Percentiles rank a stretch among this genome's conserved stretches.
These are phyloP conservation scores for Metarhizium album DNA, from an alignment of 2,329 filamentous ascomycete species.

Conservation along the genomic window DNA sequence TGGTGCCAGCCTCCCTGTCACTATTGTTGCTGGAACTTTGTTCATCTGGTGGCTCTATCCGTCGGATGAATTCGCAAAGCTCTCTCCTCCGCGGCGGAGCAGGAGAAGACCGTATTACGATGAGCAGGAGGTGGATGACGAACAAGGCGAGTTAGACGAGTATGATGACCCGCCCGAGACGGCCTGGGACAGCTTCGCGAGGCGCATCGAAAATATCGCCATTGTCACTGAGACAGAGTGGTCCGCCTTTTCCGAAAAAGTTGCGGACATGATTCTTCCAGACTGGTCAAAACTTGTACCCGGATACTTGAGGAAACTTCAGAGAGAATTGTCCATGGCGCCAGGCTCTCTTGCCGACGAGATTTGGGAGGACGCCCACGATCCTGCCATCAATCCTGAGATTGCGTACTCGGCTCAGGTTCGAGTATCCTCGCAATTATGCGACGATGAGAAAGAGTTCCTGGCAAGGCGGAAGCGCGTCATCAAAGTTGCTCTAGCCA, in stretches of 20 bases:
- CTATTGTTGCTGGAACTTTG: constrained; percentile 24
- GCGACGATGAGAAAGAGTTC: constrained; percentile 72
- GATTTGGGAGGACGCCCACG: constrained; percentile 85
- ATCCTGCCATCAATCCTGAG: constrained; percentile 75
- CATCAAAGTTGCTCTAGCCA: constrained; percentile 63
- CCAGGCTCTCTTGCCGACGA: constrained; percentile 84
- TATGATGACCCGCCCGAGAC: constrained; percentile 19
- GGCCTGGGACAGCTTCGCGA: constrained; percentile 39
- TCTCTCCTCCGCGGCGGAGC: constrained; percentile 15
- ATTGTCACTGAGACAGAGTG: constrained; percentile 44
- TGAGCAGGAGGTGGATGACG: constrained; percentile 6
- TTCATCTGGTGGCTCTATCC: constrained; percentile 34
- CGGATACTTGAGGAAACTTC: constrained; percentile 68
- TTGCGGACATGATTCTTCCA: constrained; percentile 66
- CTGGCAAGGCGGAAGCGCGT: constrained; percentile 56
- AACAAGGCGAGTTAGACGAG: constrained; percentile 10
- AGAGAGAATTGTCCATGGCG: constrained; percentile 76
- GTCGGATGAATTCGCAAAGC: constrained; percentile 29
- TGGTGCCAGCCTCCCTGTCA: constrained; percentile 17
- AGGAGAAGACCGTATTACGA: constrained; percentile 3
- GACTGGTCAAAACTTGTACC: constrained; percentile 74
- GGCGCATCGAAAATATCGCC: constrained; percentile 42
- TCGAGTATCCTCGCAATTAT: constrained; percentile 70
- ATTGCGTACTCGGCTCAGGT: constrained; percentile 74
- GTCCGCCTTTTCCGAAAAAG: constrained; percentile 40